phyloP scores from a whole-genome alignment of 2,329 filamentous ascomycete species.

The Capronia epimyces region DNA sequence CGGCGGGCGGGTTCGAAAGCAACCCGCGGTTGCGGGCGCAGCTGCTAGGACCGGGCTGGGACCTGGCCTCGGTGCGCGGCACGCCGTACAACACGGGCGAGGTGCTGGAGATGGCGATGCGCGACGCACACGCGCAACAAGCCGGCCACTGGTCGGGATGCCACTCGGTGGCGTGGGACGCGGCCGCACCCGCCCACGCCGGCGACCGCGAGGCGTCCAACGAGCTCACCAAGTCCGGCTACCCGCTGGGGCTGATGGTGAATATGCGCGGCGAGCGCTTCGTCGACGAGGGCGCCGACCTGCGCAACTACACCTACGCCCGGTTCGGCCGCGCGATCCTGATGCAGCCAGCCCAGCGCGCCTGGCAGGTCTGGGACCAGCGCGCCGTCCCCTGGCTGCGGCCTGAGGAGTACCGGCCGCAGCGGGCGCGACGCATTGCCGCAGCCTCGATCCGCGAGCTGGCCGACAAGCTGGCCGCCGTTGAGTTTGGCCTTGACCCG shows the following conservation, averaged over 20 bases:
- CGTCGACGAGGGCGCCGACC: slow-evolving; percentile 61
- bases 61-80: slow-evolving; percentile 56
- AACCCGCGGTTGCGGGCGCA: slow-evolving; percentile 53
- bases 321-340: slow-evolving; percentile 60
- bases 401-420: slow-evolving; percentile 57
- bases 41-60: slow-evolving; percentile 57
- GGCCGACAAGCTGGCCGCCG: slow-evolving; percentile 45
- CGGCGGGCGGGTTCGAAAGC: slow-evolving; percentile 61
- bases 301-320: slow-evolving; percentile 64
- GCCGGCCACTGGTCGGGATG: slow-evolving; percentile 60
- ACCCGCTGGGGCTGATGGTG: slow-evolving; percentile 61
- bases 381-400: slow-evolving; percentile 50
- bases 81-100: slow-evolving; percentile 62
- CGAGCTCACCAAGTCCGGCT: slow-evolving; percentile 64
- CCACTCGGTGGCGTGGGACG: slow-evolving; percentile 62
- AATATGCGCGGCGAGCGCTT: slow-evolving; percentile 57
- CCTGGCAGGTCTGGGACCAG: slow-evolving; percentile 62
- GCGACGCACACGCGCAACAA: slow-evolving; percentile 43
- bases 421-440: slow-evolving; percentile 50
- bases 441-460: slow-evolving; percentile 52
- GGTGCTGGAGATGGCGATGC: slow-evolving; percentile 49
- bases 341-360: slow-evolving; percentile 52
- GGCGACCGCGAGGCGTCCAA: slow-evolving; percentile 59
- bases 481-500: not conserved
- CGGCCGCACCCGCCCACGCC: slow-evolving; percentile 50